Evolutionary conservation across 306 rosid species (phyloP), one percentile per base, ranked within the genome.

Genomic region (Alnus rubra): DNA sequence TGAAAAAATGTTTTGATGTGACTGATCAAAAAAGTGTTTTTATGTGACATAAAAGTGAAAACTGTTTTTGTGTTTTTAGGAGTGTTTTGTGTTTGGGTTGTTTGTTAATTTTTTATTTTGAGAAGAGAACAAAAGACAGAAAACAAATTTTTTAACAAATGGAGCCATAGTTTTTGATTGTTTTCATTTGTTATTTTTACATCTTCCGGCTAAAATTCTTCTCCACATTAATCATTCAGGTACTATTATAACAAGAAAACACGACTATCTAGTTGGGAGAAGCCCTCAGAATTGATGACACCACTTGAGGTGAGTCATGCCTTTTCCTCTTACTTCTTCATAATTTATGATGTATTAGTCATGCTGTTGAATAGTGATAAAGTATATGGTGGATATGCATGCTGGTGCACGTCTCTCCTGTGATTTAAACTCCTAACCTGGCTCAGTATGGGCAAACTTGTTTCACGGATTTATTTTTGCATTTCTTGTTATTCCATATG

Each of bases 241-340:
- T 94, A 86, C 83, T 94, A 90, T 81, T 92, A 89, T 87, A 94
- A 94, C 88, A 85, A 88, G 90, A 92, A 81, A 87, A 88, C 94
- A 67, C 86, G 83, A 81, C 54, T 89, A 87, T 94, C 98, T 74
- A 89, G 91, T 78, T 94, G 97, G 98, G 97, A 90, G 89, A 94
- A 92, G 91, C 98, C 97, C 78, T 80, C 88, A 5, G 97, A 90
- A 81, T 83, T 94, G 92, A 89, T 94, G 97, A 88, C 98, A 13
- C 90, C 90, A 70, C 80, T 84, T 79, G 98, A 94, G 94, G 98
- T 89, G 93, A 90, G 96, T 89, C 86, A 74, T 73, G 37, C 54
- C 58, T 28, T 74, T 86, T 75, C 48, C 78, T 73, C 78, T 58
- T n/a, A 69, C 87, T 74, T 71, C 59, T 39, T 77, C 50, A 33